These are phyloP conservation scores for Arctium lappa DNA, from an alignment of 129 eudicot species.

Conservation along the genomic window DNA sequence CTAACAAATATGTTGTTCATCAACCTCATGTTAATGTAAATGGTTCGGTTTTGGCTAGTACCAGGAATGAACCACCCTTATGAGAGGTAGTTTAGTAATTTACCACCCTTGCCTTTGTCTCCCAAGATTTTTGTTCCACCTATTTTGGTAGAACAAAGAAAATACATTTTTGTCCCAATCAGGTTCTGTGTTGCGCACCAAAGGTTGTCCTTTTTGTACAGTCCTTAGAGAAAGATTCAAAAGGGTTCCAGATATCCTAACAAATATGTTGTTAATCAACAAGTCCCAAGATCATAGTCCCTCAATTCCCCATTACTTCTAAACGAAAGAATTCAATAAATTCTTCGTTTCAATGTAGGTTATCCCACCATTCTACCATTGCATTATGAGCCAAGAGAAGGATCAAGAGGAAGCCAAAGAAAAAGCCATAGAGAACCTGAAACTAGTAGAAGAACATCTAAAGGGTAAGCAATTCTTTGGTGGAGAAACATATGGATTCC, in stretches of 20 bases:
- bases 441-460: constrained; percentile 38
- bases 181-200: neutral
- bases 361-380: constrained; percentile 25
- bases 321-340: neutral
- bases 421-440: constrained; percentile 23
- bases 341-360: constrained; percentile 27
- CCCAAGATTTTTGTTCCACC: neutral
- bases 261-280: neutral
- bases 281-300: neutral
- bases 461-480: constrained; percentile 50
- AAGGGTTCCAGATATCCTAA: neutral
- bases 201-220: too few species aligned
- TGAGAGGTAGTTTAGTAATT: neutral
- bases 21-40: neutral
- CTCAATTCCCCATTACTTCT: neutral
- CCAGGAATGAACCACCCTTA: neutral
- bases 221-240: neutral
- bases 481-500: constrained; percentile 46
- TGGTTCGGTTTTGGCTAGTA: neutral
- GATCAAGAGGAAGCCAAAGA: constrained; percentile 38
- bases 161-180: neutral
- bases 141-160: neutral
- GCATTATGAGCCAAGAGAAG: constrained; percentile 25
- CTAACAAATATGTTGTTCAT: too few species aligned
- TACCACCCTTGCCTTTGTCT: neutral